These are phyloP conservation scores for Phlebiopsis gigantea DNA, from an alignment of 768 basidiomycete species.

Conservation along the genomic window DNA sequence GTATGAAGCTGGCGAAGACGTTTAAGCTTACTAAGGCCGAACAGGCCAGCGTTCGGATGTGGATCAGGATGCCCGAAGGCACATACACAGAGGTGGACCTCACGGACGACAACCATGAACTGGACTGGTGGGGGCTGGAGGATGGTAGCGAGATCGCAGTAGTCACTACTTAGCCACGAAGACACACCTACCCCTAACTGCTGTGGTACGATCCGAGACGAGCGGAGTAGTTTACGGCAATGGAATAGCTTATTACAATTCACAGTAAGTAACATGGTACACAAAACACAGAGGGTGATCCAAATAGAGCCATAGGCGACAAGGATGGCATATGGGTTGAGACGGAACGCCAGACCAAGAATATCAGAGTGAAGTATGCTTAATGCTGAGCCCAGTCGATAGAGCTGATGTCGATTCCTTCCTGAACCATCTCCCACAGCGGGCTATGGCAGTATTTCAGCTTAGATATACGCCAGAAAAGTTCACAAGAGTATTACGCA, in stretches of 20 bases:
- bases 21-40: conserved; percentile 28
- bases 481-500: conserved; percentile 25
- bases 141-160: conserved; percentile 35
- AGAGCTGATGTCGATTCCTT: conserved; percentile 91
- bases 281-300: background rate
- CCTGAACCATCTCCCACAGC: conserved; percentile 99
- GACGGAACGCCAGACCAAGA: background rate
- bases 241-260: conserved; percentile 8
- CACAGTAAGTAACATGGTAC: conserved; percentile 5
- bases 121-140: conserved; percentile 74
- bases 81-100: conserved; percentile 39
- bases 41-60: conserved; percentile 38
- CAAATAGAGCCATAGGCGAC: background rate
- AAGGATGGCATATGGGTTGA: background rate
- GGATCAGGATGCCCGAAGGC: conserved; percentile 51
- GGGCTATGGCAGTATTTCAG: conserved; percentile 45
- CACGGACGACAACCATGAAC: conserved; percentile 44
- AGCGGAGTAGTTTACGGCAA: background rate
- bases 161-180: background rate
- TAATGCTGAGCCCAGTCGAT: conserved; percentile 86
- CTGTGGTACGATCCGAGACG: background rate
- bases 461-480: background rate
- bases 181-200: background rate
- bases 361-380: background rate
- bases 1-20: conserved; percentile 57